These are phyloP conservation scores for Pleoardoris graminearum DNA, from an alignment of 2,329 filamentous ascomycete genomes.

Conservation along the genomic window DNA sequence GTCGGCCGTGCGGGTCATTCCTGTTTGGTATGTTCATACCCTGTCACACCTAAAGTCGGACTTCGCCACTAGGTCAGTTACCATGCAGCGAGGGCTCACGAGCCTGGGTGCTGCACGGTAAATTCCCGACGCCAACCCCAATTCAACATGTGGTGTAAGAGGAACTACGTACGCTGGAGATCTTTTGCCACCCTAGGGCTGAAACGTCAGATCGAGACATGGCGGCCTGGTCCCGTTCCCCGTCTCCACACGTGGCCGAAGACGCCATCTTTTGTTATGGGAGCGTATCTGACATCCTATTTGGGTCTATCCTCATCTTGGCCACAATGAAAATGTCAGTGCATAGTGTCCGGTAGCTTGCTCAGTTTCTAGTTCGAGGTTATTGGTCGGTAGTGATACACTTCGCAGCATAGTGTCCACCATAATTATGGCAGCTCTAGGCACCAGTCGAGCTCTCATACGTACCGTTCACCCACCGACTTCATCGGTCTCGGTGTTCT, in stretches of 20 bases:
- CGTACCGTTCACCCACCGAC: neutral
- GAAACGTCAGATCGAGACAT: slow-evolving; percentile 13
- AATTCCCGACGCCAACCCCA: slow-evolving; percentile 4
- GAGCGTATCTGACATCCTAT: slow-evolving; percentile 8
- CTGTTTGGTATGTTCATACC: slow-evolving; percentile 14
- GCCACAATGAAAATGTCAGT: slow-evolving; percentile 14
- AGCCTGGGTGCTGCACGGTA: neutral
- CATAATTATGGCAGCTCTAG: slow-evolving; percentile 14
- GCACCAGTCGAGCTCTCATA: slow-evolving; percentile 20
- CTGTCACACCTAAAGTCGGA: slow-evolving; percentile 13
- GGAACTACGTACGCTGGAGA: slow-evolving; percentile 4
- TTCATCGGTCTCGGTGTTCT: neutral
- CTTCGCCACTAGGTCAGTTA: slow-evolving; percentile 20
- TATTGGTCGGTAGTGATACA: slow-evolving; percentile 3
- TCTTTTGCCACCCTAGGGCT: slow-evolving; percentile 21
- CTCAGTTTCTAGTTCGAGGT: neutral
- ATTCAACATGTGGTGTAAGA: slow-evolving; percentile 16
- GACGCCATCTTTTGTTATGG: slow-evolving; percentile 7
- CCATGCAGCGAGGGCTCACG: slow-evolving; percentile 9
- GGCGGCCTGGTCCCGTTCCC: slow-evolving; percentile 5
- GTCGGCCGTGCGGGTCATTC: slow-evolving; percentile 9
- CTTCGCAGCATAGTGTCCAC: slow-evolving; percentile 7
- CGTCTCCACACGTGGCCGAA: slow-evolving; percentile 13
- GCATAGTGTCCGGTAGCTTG: slow-evolving; percentile 23
- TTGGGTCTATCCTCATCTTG: slow-evolving; percentile 18